Percentiles rank a stretch among this genome's conserved stretches.
Evolutionary conservation across 2,329 filamentous ascomycete species (phyloP).

Genomic region (Fusarium sp.): DNA sequence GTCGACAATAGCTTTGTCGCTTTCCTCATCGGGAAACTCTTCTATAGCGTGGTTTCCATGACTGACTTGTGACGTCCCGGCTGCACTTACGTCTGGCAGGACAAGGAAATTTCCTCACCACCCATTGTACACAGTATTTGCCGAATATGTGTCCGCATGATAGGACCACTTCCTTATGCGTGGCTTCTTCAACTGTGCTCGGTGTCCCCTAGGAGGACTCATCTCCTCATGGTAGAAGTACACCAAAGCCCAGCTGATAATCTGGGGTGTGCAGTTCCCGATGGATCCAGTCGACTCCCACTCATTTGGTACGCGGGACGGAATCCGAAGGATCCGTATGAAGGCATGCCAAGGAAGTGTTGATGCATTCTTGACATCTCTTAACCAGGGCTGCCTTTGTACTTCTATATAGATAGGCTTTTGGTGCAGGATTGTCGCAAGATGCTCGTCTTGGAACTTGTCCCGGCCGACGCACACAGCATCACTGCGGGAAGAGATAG

Average conservation of each 20-base stretch:
- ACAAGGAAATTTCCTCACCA: not conserved
- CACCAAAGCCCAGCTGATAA: not conserved
- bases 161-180: not conserved
- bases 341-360: not conserved
- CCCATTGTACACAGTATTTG: not conserved
- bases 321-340: not conserved
- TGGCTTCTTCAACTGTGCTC: not conserved
- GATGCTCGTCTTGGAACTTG: not conserved
- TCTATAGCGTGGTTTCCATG: not conserved
- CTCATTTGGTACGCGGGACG: not conserved
- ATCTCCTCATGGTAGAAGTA: not conserved
- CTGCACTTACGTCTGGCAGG: not conserved
- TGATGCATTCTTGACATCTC: not conserved
- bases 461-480: not conserved
- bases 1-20: not conserved
- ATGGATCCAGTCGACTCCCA: not conserved
- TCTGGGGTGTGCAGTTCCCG: not conserved
- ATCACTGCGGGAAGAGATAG: not conserved
- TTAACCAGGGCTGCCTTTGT: not conserved
- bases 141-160: not conserved
- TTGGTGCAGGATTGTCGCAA: not conserved
- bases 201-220: not conserved
- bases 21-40: not conserved
- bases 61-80: not conserved
- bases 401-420: not conserved